Percentiles rank a stretch among this genome's conserved stretches.
Evolutionary conservation across 208 protist species (phyloP).

Genomic region (Trypanosoma grayi): DNA sequence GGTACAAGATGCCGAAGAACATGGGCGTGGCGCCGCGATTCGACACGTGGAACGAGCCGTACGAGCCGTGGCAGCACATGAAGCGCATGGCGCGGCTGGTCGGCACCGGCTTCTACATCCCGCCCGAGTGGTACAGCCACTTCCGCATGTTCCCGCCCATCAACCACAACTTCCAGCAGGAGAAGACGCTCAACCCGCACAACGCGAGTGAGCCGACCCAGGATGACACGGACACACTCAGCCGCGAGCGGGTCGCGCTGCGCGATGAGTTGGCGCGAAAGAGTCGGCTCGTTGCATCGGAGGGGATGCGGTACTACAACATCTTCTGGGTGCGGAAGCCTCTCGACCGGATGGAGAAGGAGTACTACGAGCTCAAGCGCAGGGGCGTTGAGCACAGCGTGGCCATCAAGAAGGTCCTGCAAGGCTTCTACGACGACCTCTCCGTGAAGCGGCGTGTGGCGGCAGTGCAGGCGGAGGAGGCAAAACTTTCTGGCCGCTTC

Average conservation of each 20-base stretch:
- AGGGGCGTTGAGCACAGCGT: slow-evolving; percentile 65
- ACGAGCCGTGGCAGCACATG: slow-evolving; percentile 91
- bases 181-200: slow-evolving; percentile 87
- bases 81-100: slow-evolving; percentile 84
- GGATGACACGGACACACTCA: slow-evolving; percentile 53
- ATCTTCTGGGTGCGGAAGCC: slow-evolving; percentile 91
- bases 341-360: slow-evolving; percentile 88
- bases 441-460: slow-evolving; percentile 82
- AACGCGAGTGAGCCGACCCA: slow-evolving; percentile 77
- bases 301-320: slow-evolving; percentile 93
- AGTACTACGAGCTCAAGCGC: slow-evolving; percentile 79
- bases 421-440: slow-evolving; percentile 78
- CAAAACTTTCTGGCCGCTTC: slow-evolving; percentile 83
- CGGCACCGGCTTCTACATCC: slow-evolving; percentile 92
- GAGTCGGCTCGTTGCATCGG: slow-evolving; percentile 79
- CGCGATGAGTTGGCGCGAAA: slow-evolving; percentile 80
- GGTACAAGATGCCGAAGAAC: slow-evolving; percentile 88
- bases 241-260: slow-evolving; percentile 60
- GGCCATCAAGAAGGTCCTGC: slow-evolving; percentile 77
- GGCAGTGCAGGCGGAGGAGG: slow-evolving; percentile 87
- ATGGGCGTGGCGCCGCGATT: slow-evolving; percentile 84
- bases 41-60: slow-evolving; percentile 88
- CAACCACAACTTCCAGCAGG: slow-evolving; percentile 87
- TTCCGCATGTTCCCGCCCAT: slow-evolving; percentile 92
- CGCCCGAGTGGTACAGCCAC: slow-evolving; percentile 91